Conservation (phyloP, 768 basidiomycete species). For the Brasilioporus rufonigricans region DNA sequence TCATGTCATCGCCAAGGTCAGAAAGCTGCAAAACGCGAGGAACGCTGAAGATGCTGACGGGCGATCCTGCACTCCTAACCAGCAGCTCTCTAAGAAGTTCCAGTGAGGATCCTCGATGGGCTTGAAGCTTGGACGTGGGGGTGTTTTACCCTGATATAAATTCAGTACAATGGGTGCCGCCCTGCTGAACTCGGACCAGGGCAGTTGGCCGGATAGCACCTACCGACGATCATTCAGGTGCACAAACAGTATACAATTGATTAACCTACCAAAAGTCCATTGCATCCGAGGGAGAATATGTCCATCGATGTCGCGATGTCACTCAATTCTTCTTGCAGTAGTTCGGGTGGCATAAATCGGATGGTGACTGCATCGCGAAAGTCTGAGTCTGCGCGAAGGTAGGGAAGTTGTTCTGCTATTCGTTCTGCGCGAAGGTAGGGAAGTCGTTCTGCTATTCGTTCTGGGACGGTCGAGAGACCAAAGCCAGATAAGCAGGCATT, state of each 20-base stretch:
- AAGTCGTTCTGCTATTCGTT: constrained; percentile 12
- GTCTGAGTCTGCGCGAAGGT: constrained; percentile 10
- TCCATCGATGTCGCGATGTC: constrained; percentile 1
- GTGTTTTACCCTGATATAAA: neutral
- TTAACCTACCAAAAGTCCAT: constrained; percentile 7
- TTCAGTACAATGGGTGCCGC: constrained; percentile 3
- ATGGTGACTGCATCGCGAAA: constrained; percentile 9
- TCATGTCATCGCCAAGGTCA: constrained; percentile 3
- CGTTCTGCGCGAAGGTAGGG: no score
- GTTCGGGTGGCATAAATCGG: constrained; percentile 15
- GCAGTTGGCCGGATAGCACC: constrained; percentile 14
- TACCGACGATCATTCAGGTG: neutral
- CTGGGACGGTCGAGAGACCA: constrained; percentile 11
- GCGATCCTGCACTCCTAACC: constrained; percentile 5
- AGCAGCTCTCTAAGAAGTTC: constrained; percentile 12
- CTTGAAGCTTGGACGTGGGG: constrained; percentile 4
- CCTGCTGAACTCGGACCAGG: constrained; percentile 13
- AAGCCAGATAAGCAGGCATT: constrained; percentile 11
- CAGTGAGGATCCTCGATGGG: constrained; percentile 8
- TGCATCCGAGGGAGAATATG: constrained; percentile 15
- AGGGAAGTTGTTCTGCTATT: no score
- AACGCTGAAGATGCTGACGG: constrained; percentile 11
- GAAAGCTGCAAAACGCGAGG: constrained; percentile 8
- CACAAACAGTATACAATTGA: neutral
- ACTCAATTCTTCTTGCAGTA: neutral